Conservation (phyloP, 192 early-diverging fungal genomes). For the Allomyces arbusculus region DNA sequence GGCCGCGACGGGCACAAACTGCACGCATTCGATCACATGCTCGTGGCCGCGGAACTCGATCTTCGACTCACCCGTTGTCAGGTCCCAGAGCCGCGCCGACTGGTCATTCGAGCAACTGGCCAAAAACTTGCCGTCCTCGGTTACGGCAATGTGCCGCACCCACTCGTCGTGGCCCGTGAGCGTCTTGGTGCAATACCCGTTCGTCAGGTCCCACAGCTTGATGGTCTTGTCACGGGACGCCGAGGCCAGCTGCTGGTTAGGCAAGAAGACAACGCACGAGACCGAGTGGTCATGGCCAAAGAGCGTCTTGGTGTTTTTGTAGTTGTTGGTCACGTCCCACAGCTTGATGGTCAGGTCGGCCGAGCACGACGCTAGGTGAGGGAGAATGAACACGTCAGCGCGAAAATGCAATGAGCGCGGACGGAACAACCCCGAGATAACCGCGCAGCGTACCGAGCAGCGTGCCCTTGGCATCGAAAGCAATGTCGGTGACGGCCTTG, state of each 20-base stretch:
- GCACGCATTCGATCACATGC: constrained; percentile 83
- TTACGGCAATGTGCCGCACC: constrained; percentile 54
- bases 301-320: constrained; percentile 62
- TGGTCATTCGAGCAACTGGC: constrained; percentile 71
- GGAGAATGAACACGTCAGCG: background rate
- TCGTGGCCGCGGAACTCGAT: constrained; percentile 73
- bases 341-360: constrained; percentile 77
- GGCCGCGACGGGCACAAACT: constrained; percentile 53
- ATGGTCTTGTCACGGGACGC: constrained; percentile 79
- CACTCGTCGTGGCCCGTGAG: constrained; percentile 66
- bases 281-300: constrained; percentile 87
- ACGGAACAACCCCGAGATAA: too few species aligned
- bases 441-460: constrained; percentile 35
- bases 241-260: constrained; percentile 61
- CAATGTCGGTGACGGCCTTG: constrained; percentile 75
- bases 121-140: constrained; percentile 47
- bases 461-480: constrained; percentile 64
- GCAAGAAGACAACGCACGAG: constrained; percentile 51
- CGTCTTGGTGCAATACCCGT: constrained; percentile 62
- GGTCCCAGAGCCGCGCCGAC: constrained; percentile 71
- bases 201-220: constrained; percentile 58
- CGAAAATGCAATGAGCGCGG: background rate
- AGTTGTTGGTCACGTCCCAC: constrained; percentile 74
- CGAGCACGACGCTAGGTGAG: constrained; percentile 59
- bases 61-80: constrained; percentile 45